These are phyloP conservation scores for Mallotus nudiflorus DNA, from an alignment of 345 rosid genomes.

Conservation along the genomic window DNA sequence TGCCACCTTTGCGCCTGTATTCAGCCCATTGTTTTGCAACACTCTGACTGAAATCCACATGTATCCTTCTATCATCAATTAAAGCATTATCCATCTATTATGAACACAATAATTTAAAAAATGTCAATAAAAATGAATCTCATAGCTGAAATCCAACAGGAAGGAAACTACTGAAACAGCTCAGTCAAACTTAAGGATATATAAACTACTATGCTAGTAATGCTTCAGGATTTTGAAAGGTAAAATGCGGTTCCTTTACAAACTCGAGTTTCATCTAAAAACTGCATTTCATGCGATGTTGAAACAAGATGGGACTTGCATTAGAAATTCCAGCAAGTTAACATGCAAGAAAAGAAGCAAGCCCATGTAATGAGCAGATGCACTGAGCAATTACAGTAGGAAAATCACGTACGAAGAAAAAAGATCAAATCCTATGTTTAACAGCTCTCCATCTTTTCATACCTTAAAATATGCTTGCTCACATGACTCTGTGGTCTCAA, in stretches of 20 bases:
- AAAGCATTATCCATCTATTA: conserved; percentile 94
- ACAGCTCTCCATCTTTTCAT: conserved; percentile 1
- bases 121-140: neutral
- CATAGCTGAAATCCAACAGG: neutral
- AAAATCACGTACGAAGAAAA: conserved; percentile 5
- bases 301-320: neutral
- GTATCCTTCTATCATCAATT: conserved; percentile 96
- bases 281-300: neutral
- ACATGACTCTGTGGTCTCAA: conserved; percentile 71
- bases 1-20: conserved; percentile 60
- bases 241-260: neutral
- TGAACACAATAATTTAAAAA: conserved; percentile 10
- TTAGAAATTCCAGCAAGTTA: neutral
- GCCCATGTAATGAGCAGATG: neutral
- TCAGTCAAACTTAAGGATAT: neutral
- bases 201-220: neutral
- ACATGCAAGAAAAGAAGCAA: neutral
- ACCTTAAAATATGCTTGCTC: conserved; percentile 93
- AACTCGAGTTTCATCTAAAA: neutral
- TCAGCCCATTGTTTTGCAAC: conserved; percentile 87
- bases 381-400: neutral
- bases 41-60: conserved; percentile 98
- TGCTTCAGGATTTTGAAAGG: neutral
- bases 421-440: neutral
- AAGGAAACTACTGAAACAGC: neutral